Evolutionary conservation across 192 early-diverging fungal genomes (phyloP), one percentile per base, ranked within the genome.

Genomic region (Coemansia sp.): DNA sequence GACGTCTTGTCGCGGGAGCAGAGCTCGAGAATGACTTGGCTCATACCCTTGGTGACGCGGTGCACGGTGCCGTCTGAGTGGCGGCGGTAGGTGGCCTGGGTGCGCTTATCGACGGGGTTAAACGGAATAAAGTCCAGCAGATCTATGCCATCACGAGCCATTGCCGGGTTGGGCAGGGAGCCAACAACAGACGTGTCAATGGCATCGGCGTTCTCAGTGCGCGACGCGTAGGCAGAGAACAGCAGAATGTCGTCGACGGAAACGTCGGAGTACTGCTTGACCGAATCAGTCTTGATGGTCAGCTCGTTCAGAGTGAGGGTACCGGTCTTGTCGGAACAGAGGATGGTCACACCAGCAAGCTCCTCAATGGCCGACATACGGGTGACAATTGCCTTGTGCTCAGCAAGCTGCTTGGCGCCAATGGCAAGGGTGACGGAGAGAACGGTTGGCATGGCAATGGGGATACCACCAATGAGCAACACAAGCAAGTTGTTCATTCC

Each of bases 241-340:
- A 84, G 77, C 51, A 93, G 81, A 51, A 93, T 67, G 30, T 86
- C 75, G 35, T 91, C 89, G 10, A 69, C 70, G 46, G 73, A 62
- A 64, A 85, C 72, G 37, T 87, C 87, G 34, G 87, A 86, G 72
- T 92, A 92, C 70, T 80, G 72, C 74, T 84, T 88, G 75, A 92
- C 84, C 62, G 89, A 85, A 68, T 86, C 73, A 37, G 82, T 80
- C 72, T 87, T 87, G 66, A 91, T 87, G 71, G 86, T 88, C 29
- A 90, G 83, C 75, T 91, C 87, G 85, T 95, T 96, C 23, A 93
- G 71, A 26, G 94, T 96, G 30, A 96, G 84, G n/a, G 94, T 96
- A 69, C 94, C 94, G 53, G 94, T 96, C 86, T 96, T 96, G 85
- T 95, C 94, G 26, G 92, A 93, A 84, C 92, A 94, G 70, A 95